Evolutionary conservation across 768 basidiomycete species (phyloP).

Genomic region (Termitomyces sp.): DNA sequence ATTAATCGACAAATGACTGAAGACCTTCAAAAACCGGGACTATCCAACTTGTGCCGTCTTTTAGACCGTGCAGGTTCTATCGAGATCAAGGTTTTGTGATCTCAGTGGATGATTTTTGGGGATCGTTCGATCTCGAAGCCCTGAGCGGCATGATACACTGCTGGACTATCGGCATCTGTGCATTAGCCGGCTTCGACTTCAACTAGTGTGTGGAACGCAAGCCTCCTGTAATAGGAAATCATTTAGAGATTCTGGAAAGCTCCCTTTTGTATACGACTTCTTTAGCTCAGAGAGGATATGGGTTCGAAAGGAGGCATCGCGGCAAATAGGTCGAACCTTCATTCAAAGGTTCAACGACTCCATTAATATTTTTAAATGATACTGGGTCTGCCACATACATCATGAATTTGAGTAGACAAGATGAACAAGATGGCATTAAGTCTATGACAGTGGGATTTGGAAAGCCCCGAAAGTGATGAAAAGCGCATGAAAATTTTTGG

Average conservation of each 20-base stretch:
- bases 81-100: not conserved
- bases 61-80: not conserved
- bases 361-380: not conserved
- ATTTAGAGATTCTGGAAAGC: no score
- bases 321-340: not conserved
- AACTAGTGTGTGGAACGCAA: not conserved
- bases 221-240: not conserved
- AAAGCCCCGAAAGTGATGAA: not conserved
- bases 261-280: no score
- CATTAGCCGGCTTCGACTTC: not conserved
- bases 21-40: not conserved
- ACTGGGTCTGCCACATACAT: not conserved
- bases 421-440: no score
- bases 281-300: not conserved
- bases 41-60: no score
- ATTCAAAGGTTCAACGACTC: not conserved
- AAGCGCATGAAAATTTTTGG: not conserved
- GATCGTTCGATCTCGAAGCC: not conserved
- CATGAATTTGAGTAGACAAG: not conserved
- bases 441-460: not conserved
- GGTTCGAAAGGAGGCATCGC: not conserved
- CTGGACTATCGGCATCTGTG: no score
- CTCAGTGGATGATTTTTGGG: not conserved
- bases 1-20: not conserved
- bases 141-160: not conserved